These are phyloP conservation scores for Eucalyptus decipiens DNA, from an alignment of 345 rosid genomes.

Conservation along the genomic window DNA sequence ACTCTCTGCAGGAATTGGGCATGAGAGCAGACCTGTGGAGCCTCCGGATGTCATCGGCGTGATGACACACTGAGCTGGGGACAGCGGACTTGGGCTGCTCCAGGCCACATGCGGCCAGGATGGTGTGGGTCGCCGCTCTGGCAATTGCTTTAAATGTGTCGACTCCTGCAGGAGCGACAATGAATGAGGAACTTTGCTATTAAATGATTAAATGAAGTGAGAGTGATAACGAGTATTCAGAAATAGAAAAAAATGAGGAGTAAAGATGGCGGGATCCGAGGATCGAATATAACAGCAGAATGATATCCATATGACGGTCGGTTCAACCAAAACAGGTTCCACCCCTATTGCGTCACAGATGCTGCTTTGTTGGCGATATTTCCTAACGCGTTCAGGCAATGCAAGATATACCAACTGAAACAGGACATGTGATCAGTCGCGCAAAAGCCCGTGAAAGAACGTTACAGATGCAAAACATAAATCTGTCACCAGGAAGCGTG, in stretches of 20 bases:
- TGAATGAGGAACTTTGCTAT: background rate
- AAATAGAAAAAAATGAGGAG: background rate
- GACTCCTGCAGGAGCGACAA: conserved; percentile 13
- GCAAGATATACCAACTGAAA: background rate
- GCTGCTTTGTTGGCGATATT: background rate
- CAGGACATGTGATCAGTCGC: background rate
- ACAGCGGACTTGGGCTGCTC: conserved; percentile 11
- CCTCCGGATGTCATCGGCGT: conserved; percentile 1
- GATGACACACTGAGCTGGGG: conserved; percentile 9
- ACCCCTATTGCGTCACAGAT: background rate
- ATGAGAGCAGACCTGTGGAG: conserved; percentile 7
- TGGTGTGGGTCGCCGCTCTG: conserved; percentile 34
- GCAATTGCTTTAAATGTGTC: conserved; percentile 37
- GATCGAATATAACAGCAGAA: background rate
- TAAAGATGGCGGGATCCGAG: background rate
- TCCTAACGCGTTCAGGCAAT: background rate
- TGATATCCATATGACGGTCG: background rate
- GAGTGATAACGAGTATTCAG: background rate
- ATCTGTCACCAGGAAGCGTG: background rate
- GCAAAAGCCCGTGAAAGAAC: background rate
- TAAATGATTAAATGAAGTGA: background rate
- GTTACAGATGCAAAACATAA: background rate
- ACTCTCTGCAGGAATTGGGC: conserved; percentile 34
- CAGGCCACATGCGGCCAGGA: conserved; percentile 37
- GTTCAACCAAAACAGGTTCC: background rate